Base-by-base conservation (phyloP, 2,329 filamentous ascomycete genomes). In the Ophiostoma ips region DNA sequence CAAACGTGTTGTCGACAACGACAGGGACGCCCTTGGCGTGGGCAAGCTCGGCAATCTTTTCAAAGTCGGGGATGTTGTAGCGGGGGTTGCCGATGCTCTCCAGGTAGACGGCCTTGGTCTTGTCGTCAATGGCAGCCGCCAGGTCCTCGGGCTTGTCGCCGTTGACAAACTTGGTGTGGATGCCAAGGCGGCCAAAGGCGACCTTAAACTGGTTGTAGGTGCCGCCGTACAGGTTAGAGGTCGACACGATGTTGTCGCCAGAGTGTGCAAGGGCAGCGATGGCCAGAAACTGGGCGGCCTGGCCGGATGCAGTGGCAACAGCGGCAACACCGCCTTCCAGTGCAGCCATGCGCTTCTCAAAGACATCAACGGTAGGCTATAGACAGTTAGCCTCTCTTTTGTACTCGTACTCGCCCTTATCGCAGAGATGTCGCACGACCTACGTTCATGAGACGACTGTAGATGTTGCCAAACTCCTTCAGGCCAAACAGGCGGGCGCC, bases 201-300 rank as follows among this genome's bases (percentile, higher is more conserved):
- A 95, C 88, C 70, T 95, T 95, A 70, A 95, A 80, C 71, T 95
- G 90, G 70, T 96, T 95, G 73, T 95, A 95, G 15, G 90, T 95
- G 64, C 89, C 89, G 57, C 89, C 89, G 68, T 95, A 95, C 51
- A 95, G 72, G 68, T 94, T 94, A 47, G 83, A 82, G 7, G 90
- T 95, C 12, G 87, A 83, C 48, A 95, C 77, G 58, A 95, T 94
- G 71, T 95, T 95, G 72, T 95, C 89, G 45, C 90, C 90, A 0
- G 81, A 76, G 54, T 87, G 80, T 5, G 87, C 87, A n/a, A 96
- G 80, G 7, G 88, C 81, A 21, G 79, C 74, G 60, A 95, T 82
- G 50, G 87, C 73, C 73, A 95, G 89, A 71, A 95, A 95, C 63
- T 95, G 89, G 2, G 90, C 90, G 3, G 86, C 79, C 67, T 95